Conservation (phyloP, 1,139 yeast genomes). For the Barnettozyma hawaiiensis region DNA sequence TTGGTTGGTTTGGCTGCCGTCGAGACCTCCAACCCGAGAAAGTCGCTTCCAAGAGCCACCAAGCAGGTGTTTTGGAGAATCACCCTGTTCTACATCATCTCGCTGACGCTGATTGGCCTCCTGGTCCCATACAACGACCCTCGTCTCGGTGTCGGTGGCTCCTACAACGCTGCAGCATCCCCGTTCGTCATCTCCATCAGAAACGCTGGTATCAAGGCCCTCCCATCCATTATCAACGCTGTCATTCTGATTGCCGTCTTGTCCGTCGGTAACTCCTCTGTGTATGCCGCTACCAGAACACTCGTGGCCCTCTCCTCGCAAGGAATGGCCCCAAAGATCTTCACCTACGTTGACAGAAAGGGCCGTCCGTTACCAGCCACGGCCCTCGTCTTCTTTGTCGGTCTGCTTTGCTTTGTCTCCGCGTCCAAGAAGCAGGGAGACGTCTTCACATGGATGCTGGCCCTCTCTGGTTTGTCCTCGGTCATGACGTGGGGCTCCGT, state of each 20-base stretch:
- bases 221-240: conserved; percentile 49
- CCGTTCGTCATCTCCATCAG: conserved; percentile 58
- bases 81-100: conserved; percentile 49
- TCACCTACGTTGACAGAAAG: conserved; percentile 55
- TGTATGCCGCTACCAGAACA: conserved; percentile 61
- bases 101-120: conserved; percentile 40
- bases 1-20: conserved; percentile 84
- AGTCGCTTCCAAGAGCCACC: conserved; percentile 66
- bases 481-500: conserved; percentile 66
- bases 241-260: conserved; percentile 56
- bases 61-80: conserved; percentile 74
- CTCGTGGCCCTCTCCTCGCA: conserved; percentile 59
- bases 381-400: conserved; percentile 42
- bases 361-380: conserved; percentile 67
- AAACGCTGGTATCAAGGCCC: conserved; percentile 47
- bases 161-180: conserved; percentile 49
- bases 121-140: conserved; percentile 40
- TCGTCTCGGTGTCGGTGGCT: conserved; percentile 35
- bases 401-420: conserved; percentile 54
- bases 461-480: conserved; percentile 61
- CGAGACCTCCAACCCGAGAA: conserved; percentile 74
- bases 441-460: conserved; percentile 63
- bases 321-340: conserved; percentile 54
- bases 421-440: conserved; percentile 50
- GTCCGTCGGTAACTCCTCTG: conserved; percentile 67